Base-by-base conservation (phyloP, 345 rosid genomes). In the Gossypium herbaceum region DNA sequence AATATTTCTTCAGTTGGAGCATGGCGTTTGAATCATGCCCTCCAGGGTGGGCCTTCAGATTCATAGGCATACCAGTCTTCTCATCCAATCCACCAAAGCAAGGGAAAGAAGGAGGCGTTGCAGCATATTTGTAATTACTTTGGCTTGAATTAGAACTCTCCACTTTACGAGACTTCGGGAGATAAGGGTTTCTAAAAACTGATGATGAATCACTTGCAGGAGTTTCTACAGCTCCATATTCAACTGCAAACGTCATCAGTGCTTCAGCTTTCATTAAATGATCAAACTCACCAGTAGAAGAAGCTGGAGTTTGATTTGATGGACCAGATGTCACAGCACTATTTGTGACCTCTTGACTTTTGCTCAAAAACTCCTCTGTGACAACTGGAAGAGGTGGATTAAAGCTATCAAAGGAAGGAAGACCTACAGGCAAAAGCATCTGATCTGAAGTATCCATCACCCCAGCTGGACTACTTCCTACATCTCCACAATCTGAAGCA, bases 211-310 rank as follows among this genome's bases (percentile, higher is more conserved):
- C 97, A 76, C 90, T 88, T 64, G 83, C 34, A 50, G 90, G 86
- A 75, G 94, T 81, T 85, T 93, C 97, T 73, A 95, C 97, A 47
- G 98, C 98, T 69, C 96, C 98, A 88, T 91, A 95, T 81, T 95
- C 99, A 13, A 90, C 88, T 76, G 99, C 96, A 86, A 91, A 93
- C 11, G 97, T 89, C 96, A 95, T 86, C 83, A 90, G 77, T 72
- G 99, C 99, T 86, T 95, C 99, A 25, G 93, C 97, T 86, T 90
- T 95, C 71, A 93, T 81, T 82, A 95, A 85, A 83, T 93, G 91
- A 86, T 95, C 97, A 71, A 95, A 95, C 89, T 95, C 97, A 48
- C 96, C 80, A 34, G 75, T 77, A 29, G 80, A 83, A 75, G 86
- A 77, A 78, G 78, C 80, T 50, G 87, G 82, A 76, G 86, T 78